A percentile compares a stretch with the other conserved stretches of the same genome.
Conservation (phyloP, 73 alveolate genomes). For the Paramecium primaurelia region DNA sequence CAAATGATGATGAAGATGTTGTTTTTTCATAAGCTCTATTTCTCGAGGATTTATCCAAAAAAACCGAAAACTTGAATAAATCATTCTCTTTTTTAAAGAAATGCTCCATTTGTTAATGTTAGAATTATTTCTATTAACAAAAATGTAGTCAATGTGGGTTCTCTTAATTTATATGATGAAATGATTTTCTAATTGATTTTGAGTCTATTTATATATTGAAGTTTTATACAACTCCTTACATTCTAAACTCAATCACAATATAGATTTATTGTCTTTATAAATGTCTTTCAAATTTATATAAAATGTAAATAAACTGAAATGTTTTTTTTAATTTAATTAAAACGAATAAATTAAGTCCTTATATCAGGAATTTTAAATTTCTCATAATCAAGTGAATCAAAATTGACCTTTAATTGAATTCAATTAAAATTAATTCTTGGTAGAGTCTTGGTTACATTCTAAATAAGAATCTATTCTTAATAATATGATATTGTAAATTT, state of each 20-base stretch:
- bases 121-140: slow-evolving; percentile 23
- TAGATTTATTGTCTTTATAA: neutral
- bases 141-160: slow-evolving; percentile 26
- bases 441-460: too few relatives aligned
- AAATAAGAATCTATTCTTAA: too few relatives aligned
- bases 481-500: neutral
- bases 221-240: neutral
- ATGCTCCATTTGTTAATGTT: neutral
- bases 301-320: neutral
- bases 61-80: neutral
- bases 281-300: neutral
- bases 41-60: slow-evolving; percentile 1
- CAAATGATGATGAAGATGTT: slow-evolving; percentile 7
- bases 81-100: neutral
- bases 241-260: neutral
- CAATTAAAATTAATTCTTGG: neutral
- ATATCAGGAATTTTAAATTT: neutral
- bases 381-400: neutral
- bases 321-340: neutral
- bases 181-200: neutral
- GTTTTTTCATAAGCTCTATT: slow-evolving; percentile 44
- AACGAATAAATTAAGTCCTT: neutral
- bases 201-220: neutral
- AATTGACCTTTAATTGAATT: neutral
- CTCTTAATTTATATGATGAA: neutral